Base-by-base conservation (phyloP, 225 moss, liverwort and hornwort genomes). In the Polytrichum commune region DNA sequence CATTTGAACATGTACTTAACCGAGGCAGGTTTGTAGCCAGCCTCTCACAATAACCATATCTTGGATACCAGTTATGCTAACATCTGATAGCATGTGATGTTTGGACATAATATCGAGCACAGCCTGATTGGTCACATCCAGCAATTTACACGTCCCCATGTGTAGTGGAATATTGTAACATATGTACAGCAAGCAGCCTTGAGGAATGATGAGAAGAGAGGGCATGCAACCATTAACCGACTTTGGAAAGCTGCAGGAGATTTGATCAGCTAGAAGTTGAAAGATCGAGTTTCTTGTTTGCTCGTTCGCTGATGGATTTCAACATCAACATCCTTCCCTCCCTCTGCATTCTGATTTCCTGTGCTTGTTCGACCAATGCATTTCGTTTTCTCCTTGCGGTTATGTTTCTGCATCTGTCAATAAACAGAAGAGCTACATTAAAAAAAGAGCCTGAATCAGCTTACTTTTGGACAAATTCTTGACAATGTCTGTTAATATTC, bases 11-110 rank as follows among this genome's bases (percentile, higher is more conserved):
- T 3, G 0, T 46, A 16, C 46, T 46, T 4, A 46, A 46, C 46
- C 46, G 13, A 46, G 46, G 46, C 46, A 46, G 13, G 16, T 46
- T 46, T 46, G 46, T 46, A 16, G 46, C 46, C 46, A 46, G 46
- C 58, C 16, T 58, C 58, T 23, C 22, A 26, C 19, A 1, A 58
- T 7, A 6, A 23, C n/a, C 22, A 22, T 58, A 22, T 58, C n/a
- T 23, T 58, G 20, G 22, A 78, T 85, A 55, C 81, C 78, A 56
- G 77, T 85, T 0, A 85, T 78, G 19, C 81, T 81, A 10, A 81
- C 84, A 57, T 85, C 84, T 69, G 84, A 77, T 64, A 81, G 66
- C 84, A 85, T 85, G 69, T 85, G 84, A 73, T 85, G 75, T 30
- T 72, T 85, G 65, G 84, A 69, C 84, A 85, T 81, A 62, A 85